A percentile compares a stretch with the other conserved stretches of the same genome.
These are phyloP conservation scores for Beta macrorhiza DNA, from an alignment of 179 eudicot genomes.

Conservation along the genomic window DNA sequence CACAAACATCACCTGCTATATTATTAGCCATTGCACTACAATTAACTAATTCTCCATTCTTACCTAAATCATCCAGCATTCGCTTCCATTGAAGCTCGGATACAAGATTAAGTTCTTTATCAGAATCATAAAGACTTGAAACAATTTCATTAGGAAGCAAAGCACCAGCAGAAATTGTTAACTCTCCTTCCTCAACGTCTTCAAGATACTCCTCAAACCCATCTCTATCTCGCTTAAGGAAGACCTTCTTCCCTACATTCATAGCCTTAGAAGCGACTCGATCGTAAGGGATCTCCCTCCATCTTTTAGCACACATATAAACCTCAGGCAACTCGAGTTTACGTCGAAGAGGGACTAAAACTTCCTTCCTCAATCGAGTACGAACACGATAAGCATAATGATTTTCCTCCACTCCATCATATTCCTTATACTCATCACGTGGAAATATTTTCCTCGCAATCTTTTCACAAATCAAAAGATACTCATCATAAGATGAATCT, in stretches of 20 bases:
- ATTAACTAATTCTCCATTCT: constrained; percentile 40
- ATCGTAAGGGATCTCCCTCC: constrained; percentile 44
- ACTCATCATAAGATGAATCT: constrained; percentile 41
- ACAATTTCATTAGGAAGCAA: constrained; percentile 54
- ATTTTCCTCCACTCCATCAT: constrained; percentile 37
- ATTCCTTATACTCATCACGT: constrained; percentile 31
- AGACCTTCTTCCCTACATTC: constrained; percentile 37
- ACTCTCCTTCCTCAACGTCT: constrained; percentile 38
- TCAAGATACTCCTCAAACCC: constrained; percentile 39
- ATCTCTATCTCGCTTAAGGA: constrained; percentile 34
- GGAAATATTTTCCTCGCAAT: constrained; percentile 51
- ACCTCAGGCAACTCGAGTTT: constrained; percentile 52
- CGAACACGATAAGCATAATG: constrained; percentile 43
- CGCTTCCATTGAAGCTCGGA: constrained; percentile 61
- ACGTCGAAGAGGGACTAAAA: constrained; percentile 47
- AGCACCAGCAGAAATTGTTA: constrained; percentile 51
- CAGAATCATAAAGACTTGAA: constrained; percentile 2
- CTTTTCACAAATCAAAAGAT: constrained; percentile 42
- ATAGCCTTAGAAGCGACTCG: constrained; percentile 52
- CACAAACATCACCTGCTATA: neutral
- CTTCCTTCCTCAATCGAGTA: constrained; percentile 50
- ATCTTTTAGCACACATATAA: constrained; percentile 39
- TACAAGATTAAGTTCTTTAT: constrained; percentile 29
- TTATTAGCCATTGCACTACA: constrained; percentile 30
- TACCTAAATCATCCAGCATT: constrained; percentile 46